Evolutionary conservation across 1,284 basidiomycete genomes (phyloP), one percentile per base, ranked within the genome.

Genomic region (Sporisorium sorghi): DNA sequence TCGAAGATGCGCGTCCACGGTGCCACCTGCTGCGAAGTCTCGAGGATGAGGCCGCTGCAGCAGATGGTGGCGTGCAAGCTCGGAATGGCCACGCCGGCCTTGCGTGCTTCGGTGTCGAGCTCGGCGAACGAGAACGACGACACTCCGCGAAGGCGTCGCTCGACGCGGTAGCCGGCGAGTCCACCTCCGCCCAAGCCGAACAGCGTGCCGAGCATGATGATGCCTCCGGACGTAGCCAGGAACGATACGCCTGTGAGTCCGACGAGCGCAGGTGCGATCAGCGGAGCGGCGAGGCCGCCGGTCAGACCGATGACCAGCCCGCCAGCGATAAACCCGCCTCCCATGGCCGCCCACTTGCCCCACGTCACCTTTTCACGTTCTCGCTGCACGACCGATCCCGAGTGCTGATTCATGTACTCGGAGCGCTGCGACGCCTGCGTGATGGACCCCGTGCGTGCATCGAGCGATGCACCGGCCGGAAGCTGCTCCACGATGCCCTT

Each of bases 31-130:
- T 80, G 62, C 5, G 56, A 60, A 9, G 67, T 58, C 19, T 78
- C 70, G 14, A 79, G 67, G n/a, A 79, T 44, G n/a, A 82, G 56
- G 2, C 80, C 80, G 26, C 70, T 67, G 39, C 71, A 73, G 50
- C 79, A 79, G 53, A 82, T 77, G 19, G 79, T 80, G 4, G 80
- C 80, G 28, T 80, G 77, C 46, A 82, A 43, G 33, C 80, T 81
- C 23, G 80, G 79, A 32, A 77, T 79, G 17, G 67, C 58, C 1
- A 80, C 46, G 6, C 73, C 73, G 2, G 77, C 80, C 53, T 66
- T 66, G 11, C 62, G 60, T 6, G 76, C 73, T 40, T 63, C 65
- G 10, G 61, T 78, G 4, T 53, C 50, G 9, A 82, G 42, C 49
- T 79, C 76, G 28, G 58, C 62, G 50, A 81, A 81, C 2, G 61